Evolutionary conservation across 2,329 filamentous ascomycete genomes (phyloP).

Genomic region (Diaporthe sp.): DNA sequence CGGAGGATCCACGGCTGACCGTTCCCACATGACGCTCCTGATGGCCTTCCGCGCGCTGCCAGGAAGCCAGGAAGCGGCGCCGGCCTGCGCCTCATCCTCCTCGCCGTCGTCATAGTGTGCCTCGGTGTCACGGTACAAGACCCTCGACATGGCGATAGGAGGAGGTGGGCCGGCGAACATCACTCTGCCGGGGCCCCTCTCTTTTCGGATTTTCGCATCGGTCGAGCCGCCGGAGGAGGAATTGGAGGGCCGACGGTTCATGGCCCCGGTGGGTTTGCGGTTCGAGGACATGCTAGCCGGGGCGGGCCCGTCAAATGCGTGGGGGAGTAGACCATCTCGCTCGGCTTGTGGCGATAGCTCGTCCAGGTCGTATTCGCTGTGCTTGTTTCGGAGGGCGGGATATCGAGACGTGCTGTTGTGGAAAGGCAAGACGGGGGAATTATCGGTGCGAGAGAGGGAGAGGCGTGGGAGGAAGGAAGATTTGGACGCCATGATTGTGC

Average conservation of each 20-base stretch:
- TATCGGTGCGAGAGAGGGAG: slow-evolving; percentile 44
- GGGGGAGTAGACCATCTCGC: slow-evolving; percentile 41
- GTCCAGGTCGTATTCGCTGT: slow-evolving; percentile 52
- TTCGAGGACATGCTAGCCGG: slow-evolving; percentile 35
- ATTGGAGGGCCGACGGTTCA: slow-evolving; percentile 41
- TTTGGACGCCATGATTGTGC: slow-evolving; percentile 44
- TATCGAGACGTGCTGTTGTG: slow-evolving; percentile 43
- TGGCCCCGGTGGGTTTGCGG: slow-evolving; percentile 36
- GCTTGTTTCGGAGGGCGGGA: slow-evolving; percentile 46
- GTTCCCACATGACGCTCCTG: slow-evolving; percentile 57
- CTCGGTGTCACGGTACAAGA: slow-evolving; percentile 51
- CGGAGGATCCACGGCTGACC: slow-evolving; percentile 33
- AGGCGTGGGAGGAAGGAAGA: slow-evolving; percentile 51
- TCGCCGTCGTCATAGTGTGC: slow-evolving; percentile 44
- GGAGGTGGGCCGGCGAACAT: slow-evolving; percentile 66
- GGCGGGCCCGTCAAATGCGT: slow-evolving; percentile 36
- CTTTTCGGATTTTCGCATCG: slow-evolving; percentile 48
- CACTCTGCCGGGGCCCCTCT: slow-evolving; percentile 46
- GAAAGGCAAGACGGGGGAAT: slow-evolving; percentile 47
- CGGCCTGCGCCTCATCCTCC: slow-evolving; percentile 20
- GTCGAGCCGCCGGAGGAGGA: slow-evolving; percentile 39
- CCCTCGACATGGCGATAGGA: slow-evolving; percentile 61
- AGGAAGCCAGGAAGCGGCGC: slow-evolving; percentile 42
- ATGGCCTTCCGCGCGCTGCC: slow-evolving; percentile 45
- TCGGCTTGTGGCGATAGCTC: slow-evolving; percentile 51